A percentile compares a stretch with the other conserved stretches of the same genome.
phyloP scores from a whole-genome alignment of 306 rosid species.

The Astragalus membranaceus region DNA sequence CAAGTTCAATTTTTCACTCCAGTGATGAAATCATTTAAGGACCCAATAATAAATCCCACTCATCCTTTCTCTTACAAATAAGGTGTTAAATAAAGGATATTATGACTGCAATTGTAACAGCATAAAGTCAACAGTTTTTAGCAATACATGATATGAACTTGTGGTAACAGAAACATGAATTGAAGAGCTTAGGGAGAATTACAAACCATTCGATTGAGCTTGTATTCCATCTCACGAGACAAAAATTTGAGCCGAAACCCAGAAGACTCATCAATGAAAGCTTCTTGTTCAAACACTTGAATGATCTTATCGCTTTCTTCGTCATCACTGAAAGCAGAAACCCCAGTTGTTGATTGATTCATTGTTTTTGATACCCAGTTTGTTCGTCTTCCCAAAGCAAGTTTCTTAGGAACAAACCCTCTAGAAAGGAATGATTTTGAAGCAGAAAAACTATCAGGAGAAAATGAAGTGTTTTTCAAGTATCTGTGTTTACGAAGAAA shows the following conservation, averaged over 20 bases:
- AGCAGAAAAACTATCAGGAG: slow-evolving; percentile 7
- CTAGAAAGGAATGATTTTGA: slow-evolving; percentile 23
- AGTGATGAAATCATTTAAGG: too few relatives aligned
- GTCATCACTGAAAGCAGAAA: slow-evolving; percentile 33
- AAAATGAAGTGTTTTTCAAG: slow-evolving; percentile 19
- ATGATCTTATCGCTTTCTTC: slow-evolving; percentile 30
- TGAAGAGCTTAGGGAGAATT: neutral
- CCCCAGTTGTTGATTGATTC: slow-evolving; percentile 24
- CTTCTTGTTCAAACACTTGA: slow-evolving; percentile 53
- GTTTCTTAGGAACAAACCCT: slow-evolving; percentile 24
- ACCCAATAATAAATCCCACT: too few relatives aligned
- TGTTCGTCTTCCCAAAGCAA: neutral
- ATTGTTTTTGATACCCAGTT: slow-evolving; percentile 26
- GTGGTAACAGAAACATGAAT: too few relatives aligned
- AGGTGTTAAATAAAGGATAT: too few relatives aligned
- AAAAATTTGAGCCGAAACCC: slow-evolving; percentile 14
- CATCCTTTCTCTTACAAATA: too few relatives aligned
- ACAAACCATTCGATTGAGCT: slow-evolving; percentile 64
- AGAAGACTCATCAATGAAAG: slow-evolving; percentile 33
- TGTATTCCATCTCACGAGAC: slow-evolving; percentile 35
- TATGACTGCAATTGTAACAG: too few relatives aligned
- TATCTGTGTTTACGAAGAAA: slow-evolving; percentile 10
- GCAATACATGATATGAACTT: too few relatives aligned
- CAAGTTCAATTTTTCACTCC: too few relatives aligned
- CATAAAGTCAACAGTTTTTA: too few relatives aligned